Evolutionary conservation across 306 rosid species (phyloP), one percentile per base, ranked within the genome.

Genomic region (Malus orientalis): DNA sequence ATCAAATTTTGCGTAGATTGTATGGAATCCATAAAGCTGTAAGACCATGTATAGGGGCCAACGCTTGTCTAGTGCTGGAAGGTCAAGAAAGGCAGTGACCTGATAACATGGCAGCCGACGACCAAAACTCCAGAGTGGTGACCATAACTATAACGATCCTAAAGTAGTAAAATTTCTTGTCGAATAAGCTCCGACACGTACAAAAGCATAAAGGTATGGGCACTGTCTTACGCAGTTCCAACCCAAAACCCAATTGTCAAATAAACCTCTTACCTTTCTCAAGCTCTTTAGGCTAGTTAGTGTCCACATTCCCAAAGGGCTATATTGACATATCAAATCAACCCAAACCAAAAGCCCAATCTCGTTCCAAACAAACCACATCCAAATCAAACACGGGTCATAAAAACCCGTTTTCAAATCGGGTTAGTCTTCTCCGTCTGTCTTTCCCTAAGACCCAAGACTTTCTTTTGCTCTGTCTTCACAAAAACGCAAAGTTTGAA

Each of bases 171-270:
- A 10, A 44, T 44, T 44, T 44, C 13, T 44, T 11, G 15, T 11
- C 3, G 13, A 44, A 44, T 1, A 44, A 44, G 4, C 11, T 44
- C 4, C 49, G 3, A 42, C 45, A 9, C 6, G 12, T 42, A 9
- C 45, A 7, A 38, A 8, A 42, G 12, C 45, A 0, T 49, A 49
- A 14, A 5, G 54, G 4, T 4, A 0, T 1, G 3, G 0, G 16
- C 8, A 49, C 1, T 44, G 0, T 49, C 20, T 15, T 0, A 4
- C 0, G 19, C 54, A 15, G 8, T 15, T 14, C 19, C 54, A 14
- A 14, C 8, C 19, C 16, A 58, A 58, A 58, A 22, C 27, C 30
- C 16, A 22, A 22, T 49, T 49, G 55, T 49, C 20, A 15, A 49
- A 4, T 49, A 6, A 15, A 5, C 20, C 55, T 49, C 8, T 1